A percentile compares a stretch with the other conserved stretches of the same genome.
Conservation (phyloP, 2,329 filamentous ascomycete genomes). For the Cercospora beticola region DNA sequence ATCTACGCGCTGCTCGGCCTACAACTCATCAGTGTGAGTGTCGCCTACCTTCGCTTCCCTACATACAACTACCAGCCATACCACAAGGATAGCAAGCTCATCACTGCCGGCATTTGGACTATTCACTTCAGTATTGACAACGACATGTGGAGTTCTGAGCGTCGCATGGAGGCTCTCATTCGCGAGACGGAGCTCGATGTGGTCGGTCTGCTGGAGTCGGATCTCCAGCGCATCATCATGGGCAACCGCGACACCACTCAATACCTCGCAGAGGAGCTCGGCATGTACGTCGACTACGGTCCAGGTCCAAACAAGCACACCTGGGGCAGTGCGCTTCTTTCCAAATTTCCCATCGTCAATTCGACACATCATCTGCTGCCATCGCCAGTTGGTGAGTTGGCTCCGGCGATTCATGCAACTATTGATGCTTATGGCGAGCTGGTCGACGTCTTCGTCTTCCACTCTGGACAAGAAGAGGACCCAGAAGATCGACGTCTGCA, state of each 20-base stretch:
- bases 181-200: conserved; percentile 95
- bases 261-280: conserved; percentile 89
- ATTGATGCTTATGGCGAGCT: conserved; percentile 86
- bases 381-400: conserved; percentile 89
- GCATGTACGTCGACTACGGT: conserved; percentile 98
- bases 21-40: conserved; percentile 74
- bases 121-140: conserved; percentile 98
- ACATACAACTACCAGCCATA: conserved; percentile 89
- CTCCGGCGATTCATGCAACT: conserved; percentile 95
- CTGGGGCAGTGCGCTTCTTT: conserved; percentile 89
- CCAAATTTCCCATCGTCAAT: conserved; percentile 96
- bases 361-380: conserved; percentile 94
- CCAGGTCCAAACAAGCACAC: conserved; percentile 99
- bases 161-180: conserved; percentile 71
- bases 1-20: conserved; percentile 70
- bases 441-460: conserved; percentile 95
- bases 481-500: conserved; percentile 86
- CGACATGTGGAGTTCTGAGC: conserved; percentile 97
- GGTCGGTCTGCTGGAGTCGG: conserved; percentile 88
- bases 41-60: conserved; percentile 88
- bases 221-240: conserved; percentile 98
- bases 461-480: conserved; percentile 97
- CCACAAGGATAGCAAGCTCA: conserved; percentile 79
- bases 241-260: conserved; percentile 96
- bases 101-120: conserved; percentile 97